Base-by-base conservation (phyloP, 805 yeast species). In the Pichia scutulata region DNA sequence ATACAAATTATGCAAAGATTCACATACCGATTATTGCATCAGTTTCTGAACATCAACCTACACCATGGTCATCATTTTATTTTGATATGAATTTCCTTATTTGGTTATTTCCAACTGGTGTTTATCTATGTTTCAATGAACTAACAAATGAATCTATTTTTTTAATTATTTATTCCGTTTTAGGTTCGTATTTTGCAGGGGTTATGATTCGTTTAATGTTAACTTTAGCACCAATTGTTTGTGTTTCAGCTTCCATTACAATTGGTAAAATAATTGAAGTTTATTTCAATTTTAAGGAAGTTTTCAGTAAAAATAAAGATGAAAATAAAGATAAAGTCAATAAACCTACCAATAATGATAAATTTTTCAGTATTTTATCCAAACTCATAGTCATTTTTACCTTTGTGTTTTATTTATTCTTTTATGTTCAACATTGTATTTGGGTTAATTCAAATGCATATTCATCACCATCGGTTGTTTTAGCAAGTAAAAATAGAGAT, bases 1-100 rank as follows among this genome's bases (percentile, higher is more conserved):
- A 93, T 67, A 93, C 99, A 5, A 85, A 79, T 67, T 93, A 95
- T 64, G 99, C 99, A 55, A 92, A 90, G 73, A 86, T 93, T 57
- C 99, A 93, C 66, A 93, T 93, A 61, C 99, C 99, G 43, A 93
- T 93, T 65, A 93, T 93, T 70, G 99, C 99, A 1, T 90, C 97
- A 3, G 99, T 93, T 39, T 88, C 97, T 14, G 99, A 93, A 73
- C 99, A 93, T 74, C 99, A 93, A 75, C 99, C 99, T 52, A 92
- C 98, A n/a, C 96, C 99, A 4, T 93, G 99, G 99, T 96, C 98
- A 12, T 82, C 97, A 13, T 95, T 93, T 68, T 93, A 89, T 78
- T 88, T 92, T 66, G 99, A 93, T 68, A 84, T 93, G 47, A 87
- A 82, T 61, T 80, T 92, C 75, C 75, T 93, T 70, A 87, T 92